A percentile compares a stretch with the other conserved stretches of the same genome.
Evolutionary conservation across 495 filamentous ascomycete genomes (phyloP).

Genomic region (Thozetella sp.): DNA sequence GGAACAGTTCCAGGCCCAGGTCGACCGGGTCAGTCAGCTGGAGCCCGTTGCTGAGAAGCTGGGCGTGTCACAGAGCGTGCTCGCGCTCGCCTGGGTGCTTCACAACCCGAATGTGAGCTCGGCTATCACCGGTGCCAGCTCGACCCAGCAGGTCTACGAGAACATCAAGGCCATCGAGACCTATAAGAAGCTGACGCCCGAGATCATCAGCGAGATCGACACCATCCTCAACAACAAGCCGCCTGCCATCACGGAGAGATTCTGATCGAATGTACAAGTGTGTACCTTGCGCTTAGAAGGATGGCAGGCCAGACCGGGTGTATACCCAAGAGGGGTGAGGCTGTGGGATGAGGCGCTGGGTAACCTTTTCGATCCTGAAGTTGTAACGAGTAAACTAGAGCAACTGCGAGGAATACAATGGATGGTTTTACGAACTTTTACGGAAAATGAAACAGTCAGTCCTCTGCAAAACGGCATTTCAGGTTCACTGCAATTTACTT

Average conservation of each 20-base stretch:
- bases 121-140: conserved; percentile 74
- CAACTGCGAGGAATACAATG: too few species aligned
- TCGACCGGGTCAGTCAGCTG: conserved; percentile 46
- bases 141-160: conserved; percentile 69
- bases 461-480: too few species aligned
- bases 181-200: conserved; percentile 64
- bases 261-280: too few species aligned
- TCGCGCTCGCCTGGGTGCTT: conserved; percentile 80
- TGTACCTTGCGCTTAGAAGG: too few species aligned
- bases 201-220: conserved; percentile 74
- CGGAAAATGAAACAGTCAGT: too few species aligned
- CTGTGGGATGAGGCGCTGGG: too few species aligned
- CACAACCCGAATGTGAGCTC: conserved; percentile 73
- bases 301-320: too few species aligned
- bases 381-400: too few species aligned
- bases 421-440: too few species aligned
- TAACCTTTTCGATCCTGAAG: too few species aligned
- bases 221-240: conserved; percentile 35
- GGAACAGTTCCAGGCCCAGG: conserved; percentile 44
- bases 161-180: conserved; percentile 67
- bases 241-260: not conserved
- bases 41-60: conserved; percentile 70
- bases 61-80: conserved; percentile 62
- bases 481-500: too few species aligned
- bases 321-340: too few species aligned